These are phyloP conservation scores for Elsinoe fawcettii DNA, from an alignment of 2,329 filamentous ascomycete genomes.

Conservation along the genomic window DNA sequence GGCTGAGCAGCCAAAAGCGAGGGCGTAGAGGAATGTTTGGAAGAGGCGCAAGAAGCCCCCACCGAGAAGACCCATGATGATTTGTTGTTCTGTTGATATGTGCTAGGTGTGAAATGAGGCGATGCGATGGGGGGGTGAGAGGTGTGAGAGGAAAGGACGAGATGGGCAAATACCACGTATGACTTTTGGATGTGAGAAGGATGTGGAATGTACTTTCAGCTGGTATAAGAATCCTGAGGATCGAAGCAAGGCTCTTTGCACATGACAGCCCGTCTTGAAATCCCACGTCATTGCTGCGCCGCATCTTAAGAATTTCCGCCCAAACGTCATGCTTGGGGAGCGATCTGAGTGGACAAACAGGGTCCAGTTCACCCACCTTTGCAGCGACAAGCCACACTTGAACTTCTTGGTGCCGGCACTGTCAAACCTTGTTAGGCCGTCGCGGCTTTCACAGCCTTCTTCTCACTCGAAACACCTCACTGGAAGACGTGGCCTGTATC, in stretches of 20 bases:
- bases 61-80: slow-evolving; percentile 30
- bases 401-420: not conserved
- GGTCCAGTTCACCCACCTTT: slow-evolving; percentile 4
- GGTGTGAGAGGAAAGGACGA: not conserved
- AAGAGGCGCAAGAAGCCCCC: slow-evolving; percentile 58
- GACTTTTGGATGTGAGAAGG: not conserved
- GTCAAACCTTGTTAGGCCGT: not conserved
- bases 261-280: not conserved
- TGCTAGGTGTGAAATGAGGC: not conserved
- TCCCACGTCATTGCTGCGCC: slow-evolving; percentile 6
- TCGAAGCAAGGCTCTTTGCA: slow-evolving; percentile 6
- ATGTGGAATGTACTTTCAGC: not conserved
- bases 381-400: not conserved
- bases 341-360: slow-evolving; percentile 1
- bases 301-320: not conserved
- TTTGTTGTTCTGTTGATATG: not conserved
- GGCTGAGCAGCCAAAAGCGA: slow-evolving; percentile 65
- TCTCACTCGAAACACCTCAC: not conserved
- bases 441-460: not conserved
- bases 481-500: not conserved
- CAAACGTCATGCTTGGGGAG: not conserved
- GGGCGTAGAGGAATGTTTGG: slow-evolving; percentile 60
- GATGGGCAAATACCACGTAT: not conserved
- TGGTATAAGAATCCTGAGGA: slow-evolving; percentile 11
- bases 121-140: not conserved